These are phyloP conservation scores for Colletotrichum gloeosporioides DNA, from an alignment of 2,329 filamentous ascomycete species.

Conservation along the genomic window DNA sequence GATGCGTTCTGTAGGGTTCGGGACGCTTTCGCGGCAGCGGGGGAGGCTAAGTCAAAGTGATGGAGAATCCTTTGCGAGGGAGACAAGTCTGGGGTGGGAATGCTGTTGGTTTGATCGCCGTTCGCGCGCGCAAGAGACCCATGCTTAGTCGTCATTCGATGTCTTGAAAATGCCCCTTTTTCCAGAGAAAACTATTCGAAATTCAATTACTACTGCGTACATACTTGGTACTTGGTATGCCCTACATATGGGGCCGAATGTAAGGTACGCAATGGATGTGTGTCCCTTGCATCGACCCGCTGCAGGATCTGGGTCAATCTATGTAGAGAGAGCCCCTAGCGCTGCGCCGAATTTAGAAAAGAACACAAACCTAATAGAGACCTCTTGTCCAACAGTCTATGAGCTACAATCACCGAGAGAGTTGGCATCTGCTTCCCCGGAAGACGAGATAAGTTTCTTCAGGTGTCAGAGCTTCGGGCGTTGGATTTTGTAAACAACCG, in stretches of 20 bases:
- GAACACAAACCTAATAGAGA: not conserved
- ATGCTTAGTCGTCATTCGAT: not conserved
- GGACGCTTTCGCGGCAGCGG: not conserved
- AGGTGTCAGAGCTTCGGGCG: not conserved
- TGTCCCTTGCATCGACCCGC: not conserved
- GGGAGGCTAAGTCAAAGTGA: not conserved
- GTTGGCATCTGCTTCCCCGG: not conserved
- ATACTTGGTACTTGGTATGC: not conserved
- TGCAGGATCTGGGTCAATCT: not conserved
- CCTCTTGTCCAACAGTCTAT: not conserved
- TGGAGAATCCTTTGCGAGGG: not conserved
- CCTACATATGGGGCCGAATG: not conserved
- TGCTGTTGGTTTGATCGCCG: conserved; percentile 8
- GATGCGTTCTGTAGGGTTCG: not conserved
- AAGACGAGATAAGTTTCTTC: not conserved
- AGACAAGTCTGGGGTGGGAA: not conserved
- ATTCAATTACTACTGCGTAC: not conserved
- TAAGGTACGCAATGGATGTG: not conserved
- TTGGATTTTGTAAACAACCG: not conserved
- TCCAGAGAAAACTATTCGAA: not conserved
- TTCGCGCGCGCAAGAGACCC: not conserved
- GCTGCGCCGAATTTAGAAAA: not conserved
- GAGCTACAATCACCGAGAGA: not conserved
- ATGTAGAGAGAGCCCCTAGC: not conserved
- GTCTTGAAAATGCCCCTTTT: not conserved